Base-by-base conservation (phyloP, 192 early-diverging fungal genomes). In the Coemansia javaensis region DNA sequence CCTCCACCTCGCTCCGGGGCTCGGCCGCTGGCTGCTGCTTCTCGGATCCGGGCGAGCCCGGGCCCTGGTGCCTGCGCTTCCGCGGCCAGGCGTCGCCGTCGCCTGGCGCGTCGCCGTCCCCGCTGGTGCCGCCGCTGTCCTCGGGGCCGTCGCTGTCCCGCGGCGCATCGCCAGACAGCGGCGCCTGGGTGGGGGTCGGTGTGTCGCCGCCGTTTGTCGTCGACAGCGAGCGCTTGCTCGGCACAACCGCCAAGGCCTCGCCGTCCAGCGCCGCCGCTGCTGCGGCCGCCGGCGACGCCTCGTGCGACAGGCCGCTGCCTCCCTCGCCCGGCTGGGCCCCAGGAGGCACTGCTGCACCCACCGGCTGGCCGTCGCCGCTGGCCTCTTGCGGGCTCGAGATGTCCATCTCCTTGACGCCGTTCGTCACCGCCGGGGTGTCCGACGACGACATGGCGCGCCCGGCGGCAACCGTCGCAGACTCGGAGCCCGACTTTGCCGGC, bases 211-310 rank as follows among this genome's bases (percentile, higher is more conserved):
- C n/a, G 25, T 27, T 5, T 10, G 28, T 30, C 28, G 7, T 4
- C 28, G 28, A 30, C 40, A 74, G 46, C 23, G 70, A 27, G 38
- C 70, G 63, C 46, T 74, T 74, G 58, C 58, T 66, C 20, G 70
- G 70, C 35, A 74, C 70, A 15, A 66, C 49, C 17, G 49, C 43
- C 14, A 43, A 30, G 35, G 32, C 45, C 14, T 44, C 34, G 18
- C 43, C 18, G 17, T 25, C 24, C 27, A 32, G 25, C 14, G 18
- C 36, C 50, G 16, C 30, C 31, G 4, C 9, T 31, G 45, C 45
- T 36, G 13, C 28, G 2, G 52, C 40, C 13, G 22, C 8, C 13
- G 44, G 34, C 32, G 59, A 47, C 14, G 59, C 53, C 9, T 31
- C 38, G 11, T 32, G 42, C 18, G 40, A 36, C 47, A 38, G 37